Evolutionary conservation across 345 rosid genomes (phyloP), one percentile per base, ranked within the genome.

Genomic region (Rhizophora mangle): DNA sequence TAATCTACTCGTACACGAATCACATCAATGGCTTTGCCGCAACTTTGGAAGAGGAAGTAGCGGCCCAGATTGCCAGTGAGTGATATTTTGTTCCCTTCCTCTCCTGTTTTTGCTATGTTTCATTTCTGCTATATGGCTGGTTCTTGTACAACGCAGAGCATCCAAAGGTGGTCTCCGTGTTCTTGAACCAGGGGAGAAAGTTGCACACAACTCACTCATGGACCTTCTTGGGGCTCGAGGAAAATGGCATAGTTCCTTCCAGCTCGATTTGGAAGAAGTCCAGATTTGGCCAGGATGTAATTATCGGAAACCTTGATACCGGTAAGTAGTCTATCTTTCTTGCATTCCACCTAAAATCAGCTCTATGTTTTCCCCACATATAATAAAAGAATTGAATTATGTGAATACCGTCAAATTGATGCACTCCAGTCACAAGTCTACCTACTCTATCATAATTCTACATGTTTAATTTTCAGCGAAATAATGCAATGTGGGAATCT

Each of bases 151-250:
- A 53, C 64, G 71, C 77, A 88, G 93, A 81, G 53, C 86, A 86
- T 64, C 93, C 91, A 53, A 52, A 74, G 49, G 93, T 86, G 7
- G 68, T 84, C 20, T 85, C 91, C n/a, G 81, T 90, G 46, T 84
- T 88, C 78, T 65, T 68, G 71, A 85, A 84, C 82, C 80, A 76
- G 64, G 86, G 79, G 64, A 79, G 76, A 59, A 74, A 79, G 27
- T 29, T 81, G 13, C 93, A 84, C 15, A 90, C 91, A 2, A 90
- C 96, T 60, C 82, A 70, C 18, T 86, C 96, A 58, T 88, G 93
- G 96, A 72, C 77, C 53, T 90, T 90, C 63, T 79, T 88, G 68
- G 81, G 87, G 36, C 56, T 77, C 6, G 80, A 77, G 65, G 20
- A 68, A 22, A 52, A 56, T 7, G 76, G 69, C 9, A 24, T 57